These are phyloP conservation scores for Rutstroemia sp. DNA, from an alignment of 2,329 filamentous ascomycete species.

Conservation along the genomic window DNA sequence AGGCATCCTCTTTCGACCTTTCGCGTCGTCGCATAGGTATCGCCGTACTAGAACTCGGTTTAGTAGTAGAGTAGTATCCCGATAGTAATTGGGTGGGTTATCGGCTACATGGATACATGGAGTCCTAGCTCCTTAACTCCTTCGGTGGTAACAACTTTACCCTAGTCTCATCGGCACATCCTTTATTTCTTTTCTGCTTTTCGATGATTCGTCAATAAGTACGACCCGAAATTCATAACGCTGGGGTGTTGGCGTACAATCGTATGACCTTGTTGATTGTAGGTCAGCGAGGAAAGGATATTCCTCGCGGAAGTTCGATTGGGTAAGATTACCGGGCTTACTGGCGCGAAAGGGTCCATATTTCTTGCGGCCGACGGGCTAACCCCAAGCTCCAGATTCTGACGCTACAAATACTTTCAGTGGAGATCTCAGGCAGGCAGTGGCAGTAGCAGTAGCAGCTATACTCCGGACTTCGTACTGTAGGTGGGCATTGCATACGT, in stretches of 20 bases:
- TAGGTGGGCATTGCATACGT: background rate
- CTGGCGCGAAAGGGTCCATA: background rate
- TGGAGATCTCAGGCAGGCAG: too few species aligned
- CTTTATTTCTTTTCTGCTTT: background rate
- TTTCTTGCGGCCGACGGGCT: background rate
- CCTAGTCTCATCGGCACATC: slow-evolving; percentile 1
- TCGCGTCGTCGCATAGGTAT: background rate
- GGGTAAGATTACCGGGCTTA: background rate
- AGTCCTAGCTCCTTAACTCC: background rate
- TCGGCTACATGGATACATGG: background rate
- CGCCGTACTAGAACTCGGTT: background rate
- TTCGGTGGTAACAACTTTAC: background rate
- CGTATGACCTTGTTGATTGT: background rate
- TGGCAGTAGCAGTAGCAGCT: too few species aligned
- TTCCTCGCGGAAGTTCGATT: background rate
- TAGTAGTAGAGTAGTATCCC: background rate
- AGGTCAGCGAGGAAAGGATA: too few species aligned
- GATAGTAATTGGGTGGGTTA: background rate
- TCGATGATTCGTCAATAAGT: background rate
- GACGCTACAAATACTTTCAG: too few species aligned
- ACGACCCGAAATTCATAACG: background rate
- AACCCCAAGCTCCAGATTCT: too few species aligned
- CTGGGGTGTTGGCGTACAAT: background rate
- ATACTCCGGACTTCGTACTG: too few species aligned
- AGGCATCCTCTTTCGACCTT: background rate